Evolutionary conservation across 345 rosid genomes (phyloP).

Genomic region (Salix brachista): DNA sequence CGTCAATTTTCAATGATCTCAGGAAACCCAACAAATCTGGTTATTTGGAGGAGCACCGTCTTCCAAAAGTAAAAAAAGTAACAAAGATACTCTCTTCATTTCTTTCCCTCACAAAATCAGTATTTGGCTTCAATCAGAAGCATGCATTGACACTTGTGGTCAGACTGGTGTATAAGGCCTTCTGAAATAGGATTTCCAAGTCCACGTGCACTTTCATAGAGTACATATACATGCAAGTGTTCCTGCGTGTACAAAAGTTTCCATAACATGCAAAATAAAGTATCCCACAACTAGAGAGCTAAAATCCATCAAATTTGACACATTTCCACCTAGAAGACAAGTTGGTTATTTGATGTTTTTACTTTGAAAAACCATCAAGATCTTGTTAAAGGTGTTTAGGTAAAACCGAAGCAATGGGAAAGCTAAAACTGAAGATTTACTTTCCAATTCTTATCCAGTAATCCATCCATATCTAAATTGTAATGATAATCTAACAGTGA

Average conservation of each 20-base stretch:
- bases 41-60: not conserved
- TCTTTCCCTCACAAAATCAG: not conserved
- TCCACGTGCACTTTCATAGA: not conserved
- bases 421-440: not conserved
- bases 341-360: not conserved
- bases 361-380: not conserved
- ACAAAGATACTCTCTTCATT: not conserved
- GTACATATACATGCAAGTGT: not conserved
- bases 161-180: not conserved
- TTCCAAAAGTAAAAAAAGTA: not conserved
- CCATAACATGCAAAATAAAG: not conserved
- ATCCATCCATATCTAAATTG: too few relatives aligned
- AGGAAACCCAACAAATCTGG: not conserved
- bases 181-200: not conserved
- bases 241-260: not conserved
- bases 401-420: not conserved
- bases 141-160: not conserved
- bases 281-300: not conserved
- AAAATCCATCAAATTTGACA: not conserved
- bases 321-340: not conserved
- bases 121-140: not conserved
- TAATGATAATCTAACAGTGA: too few relatives aligned
- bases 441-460: not conserved
- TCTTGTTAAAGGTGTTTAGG: not conserved
- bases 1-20: not conserved